Conservation (phyloP, 306 rosid species). For the Gastrolobium villosum region DNA sequence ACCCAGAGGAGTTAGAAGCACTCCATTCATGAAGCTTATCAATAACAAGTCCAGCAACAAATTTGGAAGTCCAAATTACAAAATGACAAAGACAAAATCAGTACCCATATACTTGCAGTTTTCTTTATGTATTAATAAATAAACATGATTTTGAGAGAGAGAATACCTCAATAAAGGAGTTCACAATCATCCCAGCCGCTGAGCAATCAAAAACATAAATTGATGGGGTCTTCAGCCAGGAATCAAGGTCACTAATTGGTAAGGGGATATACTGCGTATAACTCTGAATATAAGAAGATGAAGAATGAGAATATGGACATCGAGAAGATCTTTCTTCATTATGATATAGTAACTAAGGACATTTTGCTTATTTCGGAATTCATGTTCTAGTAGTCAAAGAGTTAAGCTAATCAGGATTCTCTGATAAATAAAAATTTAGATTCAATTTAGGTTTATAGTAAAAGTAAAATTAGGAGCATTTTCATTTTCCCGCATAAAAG, state of each 20-base stretch:
- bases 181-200: conserved; percentile 91
- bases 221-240: conserved; percentile 99
- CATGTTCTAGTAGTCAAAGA: conserved; percentile 19
- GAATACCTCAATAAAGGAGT: conserved; percentile 84
- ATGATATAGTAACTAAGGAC: conserved; percentile 8
- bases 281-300: conserved; percentile 65
- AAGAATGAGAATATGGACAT: conserved; percentile 40
- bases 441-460: conserved; percentile 25
- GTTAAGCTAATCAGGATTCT: conserved; percentile 16
- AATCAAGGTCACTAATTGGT: conserved; percentile 89
- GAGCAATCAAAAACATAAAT: conserved; percentile 98
- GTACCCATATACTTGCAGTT: conserved; percentile 32
- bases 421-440: conserved; percentile 28
- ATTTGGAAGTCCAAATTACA: conserved; percentile 43
- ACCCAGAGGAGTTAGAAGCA: conserved; percentile 75
- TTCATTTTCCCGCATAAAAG: neutral
- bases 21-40: conserved; percentile 85
- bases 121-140: conserved; percentile 11
- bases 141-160: conserved; percentile 31
- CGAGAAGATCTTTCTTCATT: neutral
- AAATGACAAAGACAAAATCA: conserved; percentile 40
- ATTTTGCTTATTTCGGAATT: conserved; percentile 17
- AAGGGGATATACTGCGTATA: conserved; percentile 97
- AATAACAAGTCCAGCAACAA: conserved; percentile 47
- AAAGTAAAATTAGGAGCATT: conserved; percentile 16